A percentile compares a stretch with the other conserved stretches of the same genome.
phyloP scores from a whole-genome alignment of 2,329 filamentous ascomycete species.

The Dactylellina cionopaga region DNA sequence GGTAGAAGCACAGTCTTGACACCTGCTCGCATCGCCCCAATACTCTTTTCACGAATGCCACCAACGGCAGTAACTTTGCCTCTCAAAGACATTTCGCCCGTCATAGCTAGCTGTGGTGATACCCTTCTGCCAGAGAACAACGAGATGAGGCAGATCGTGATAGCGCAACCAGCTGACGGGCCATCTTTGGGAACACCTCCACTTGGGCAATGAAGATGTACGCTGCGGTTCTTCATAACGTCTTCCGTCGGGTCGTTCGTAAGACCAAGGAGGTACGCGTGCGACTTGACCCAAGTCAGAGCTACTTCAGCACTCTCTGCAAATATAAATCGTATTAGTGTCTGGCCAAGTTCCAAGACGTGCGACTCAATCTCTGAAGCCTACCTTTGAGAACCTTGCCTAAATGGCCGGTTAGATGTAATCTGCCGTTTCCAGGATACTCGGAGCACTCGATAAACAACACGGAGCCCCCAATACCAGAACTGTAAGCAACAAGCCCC shows the following conservation, averaged over 20 bases:
- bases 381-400: constrained; percentile 85
- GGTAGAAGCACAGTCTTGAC: constrained; percentile 94
- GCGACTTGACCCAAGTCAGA: constrained; percentile 94
- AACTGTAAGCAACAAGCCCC: constrained; percentile 92
- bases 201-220: constrained; percentile 95
- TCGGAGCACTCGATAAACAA: constrained; percentile 98
- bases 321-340: constrained; percentile 12
- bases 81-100: constrained; percentile 75
- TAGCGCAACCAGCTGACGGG: constrained; percentile 85
- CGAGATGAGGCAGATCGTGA: constrained; percentile 91
- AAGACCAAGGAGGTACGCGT: constrained; percentile 89
- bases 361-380: background rate
- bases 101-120: constrained; percentile 94
- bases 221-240: constrained; percentile 92
- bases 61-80: constrained; percentile 90
- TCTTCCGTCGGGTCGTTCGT: constrained; percentile 83
- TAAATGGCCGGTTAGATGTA: constrained; percentile 95
- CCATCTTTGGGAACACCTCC: constrained; percentile 85
- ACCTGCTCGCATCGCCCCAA: constrained; percentile 89
- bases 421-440: constrained; percentile 90
- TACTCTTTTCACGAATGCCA: constrained; percentile 98
- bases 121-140: constrained; percentile 87
- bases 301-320: constrained; percentile 92
- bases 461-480: constrained; percentile 79
- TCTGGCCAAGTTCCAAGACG: background rate